phyloP scores from a whole-genome alignment of 768 basidiomycete species.

The Naematelia aurantialba region DNA sequence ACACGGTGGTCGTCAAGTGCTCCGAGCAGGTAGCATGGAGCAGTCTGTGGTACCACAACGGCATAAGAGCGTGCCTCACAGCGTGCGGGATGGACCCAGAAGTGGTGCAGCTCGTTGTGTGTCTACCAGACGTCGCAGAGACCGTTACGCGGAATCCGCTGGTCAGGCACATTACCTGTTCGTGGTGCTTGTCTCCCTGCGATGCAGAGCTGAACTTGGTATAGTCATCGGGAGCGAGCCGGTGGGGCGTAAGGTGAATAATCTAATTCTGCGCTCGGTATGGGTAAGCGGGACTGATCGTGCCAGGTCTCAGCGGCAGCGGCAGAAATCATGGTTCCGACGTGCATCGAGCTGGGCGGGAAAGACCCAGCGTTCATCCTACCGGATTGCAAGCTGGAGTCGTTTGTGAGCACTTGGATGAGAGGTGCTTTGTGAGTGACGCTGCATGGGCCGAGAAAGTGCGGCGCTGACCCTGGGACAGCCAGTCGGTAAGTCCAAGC shows the following conservation, averaged over 20 bases:
- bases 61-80: constrained; percentile 69
- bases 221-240: constrained; percentile 51
- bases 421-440: constrained; percentile 84
- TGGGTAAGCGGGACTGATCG: constrained; percentile 2
- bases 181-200: constrained; percentile 9
- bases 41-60: constrained; percentile 66
- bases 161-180: constrained; percentile 81
- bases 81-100: constrained; percentile 79
- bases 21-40: constrained; percentile 75
- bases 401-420: constrained; percentile 78
- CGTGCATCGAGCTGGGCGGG: constrained; percentile 91
- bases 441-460: too few relatives aligned
- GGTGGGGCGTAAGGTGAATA: constrained; percentile 53
- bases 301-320: constrained; percentile 68
- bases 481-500: constrained; percentile 32
- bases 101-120: constrained; percentile 86
- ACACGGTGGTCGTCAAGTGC: constrained; percentile 80
- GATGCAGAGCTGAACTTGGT: neutral
- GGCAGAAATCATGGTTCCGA: constrained; percentile 79
- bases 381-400: constrained; percentile 74
- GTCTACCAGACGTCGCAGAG: constrained; percentile 81
- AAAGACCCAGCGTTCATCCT: constrained; percentile 92
- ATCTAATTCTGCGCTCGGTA: neutral
- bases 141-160: constrained; percentile 69
- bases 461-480: constrained; percentile 6